Conservation (phyloP, 345 rosid species). For the Kandelia obovata region DNA sequence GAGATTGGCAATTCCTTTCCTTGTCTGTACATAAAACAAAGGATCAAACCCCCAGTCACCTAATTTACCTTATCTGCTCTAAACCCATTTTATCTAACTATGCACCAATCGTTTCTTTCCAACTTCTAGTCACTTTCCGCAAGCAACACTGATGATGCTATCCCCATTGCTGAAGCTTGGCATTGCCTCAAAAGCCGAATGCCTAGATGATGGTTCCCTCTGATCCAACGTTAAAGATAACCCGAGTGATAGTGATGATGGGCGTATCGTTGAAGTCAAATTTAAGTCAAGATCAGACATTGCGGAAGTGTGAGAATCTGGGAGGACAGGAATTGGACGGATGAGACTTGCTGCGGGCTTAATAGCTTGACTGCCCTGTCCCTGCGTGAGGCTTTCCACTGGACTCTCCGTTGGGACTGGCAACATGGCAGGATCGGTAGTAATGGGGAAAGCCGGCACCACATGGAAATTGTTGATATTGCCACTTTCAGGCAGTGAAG, state of each 20-base stretch:
- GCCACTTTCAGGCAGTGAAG: conserved; percentile 27
- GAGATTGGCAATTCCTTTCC: conserved; percentile 18
- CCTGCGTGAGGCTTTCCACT: conserved; percentile 25
- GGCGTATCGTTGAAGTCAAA: conserved; percentile 22
- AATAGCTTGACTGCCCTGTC: conserved; percentile 19
- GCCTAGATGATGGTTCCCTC: conserved; percentile 43
- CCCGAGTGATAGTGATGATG: conserved; percentile 53
- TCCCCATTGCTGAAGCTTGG: conserved; percentile 58
- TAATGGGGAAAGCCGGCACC: conserved; percentile 35
- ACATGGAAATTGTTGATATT: conserved; percentile 25
- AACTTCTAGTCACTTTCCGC: conserved; percentile 14
- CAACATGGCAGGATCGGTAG: conserved; percentile 23
- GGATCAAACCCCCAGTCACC: conserved; percentile 29
- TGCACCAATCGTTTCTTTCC: not conserved
- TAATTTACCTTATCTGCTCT: conserved; percentile 26
- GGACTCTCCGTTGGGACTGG: conserved; percentile 37
- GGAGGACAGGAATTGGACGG: conserved; percentile 30
- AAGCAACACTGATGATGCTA: conserved; percentile 63
- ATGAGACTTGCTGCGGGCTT: conserved; percentile 26
- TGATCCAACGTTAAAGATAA: conserved; percentile 49
- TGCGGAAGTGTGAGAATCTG: conserved; percentile 23
- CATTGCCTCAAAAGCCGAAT: conserved; percentile 46
- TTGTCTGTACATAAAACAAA: conserved; percentile 49
- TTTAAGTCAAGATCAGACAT: conserved; percentile 39
- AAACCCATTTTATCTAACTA: conserved; percentile 27